These are phyloP conservation scores for Malus hybrid DNA, from an alignment of 331 rosid species.

Conservation along the genomic window DNA sequence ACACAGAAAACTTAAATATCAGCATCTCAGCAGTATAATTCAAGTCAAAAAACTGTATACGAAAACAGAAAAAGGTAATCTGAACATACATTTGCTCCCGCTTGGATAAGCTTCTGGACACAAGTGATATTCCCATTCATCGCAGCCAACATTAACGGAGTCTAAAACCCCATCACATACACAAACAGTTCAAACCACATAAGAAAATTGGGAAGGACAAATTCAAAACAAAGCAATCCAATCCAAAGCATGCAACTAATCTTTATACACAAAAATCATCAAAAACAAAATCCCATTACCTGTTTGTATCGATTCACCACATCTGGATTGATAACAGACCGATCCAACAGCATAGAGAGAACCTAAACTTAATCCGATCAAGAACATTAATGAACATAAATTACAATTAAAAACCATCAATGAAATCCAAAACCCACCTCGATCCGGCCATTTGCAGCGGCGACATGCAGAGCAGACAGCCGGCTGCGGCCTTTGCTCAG, in stretches of 20 bases:
- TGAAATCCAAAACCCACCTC: conserved; percentile 37
- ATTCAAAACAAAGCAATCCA: not conserved
- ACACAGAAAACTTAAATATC: conserved; percentile 1
- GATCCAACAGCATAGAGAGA: conserved; percentile 58
- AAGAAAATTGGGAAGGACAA: not conserved
- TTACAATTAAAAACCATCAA: conserved; percentile 3
- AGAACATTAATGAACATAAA: conserved; percentile 1
- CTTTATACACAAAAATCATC: not conserved
- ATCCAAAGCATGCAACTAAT: not conserved
- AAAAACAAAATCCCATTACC: conserved; percentile 26
- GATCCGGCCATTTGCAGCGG: conserved; percentile 73
- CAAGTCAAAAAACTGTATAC: too few species aligned
- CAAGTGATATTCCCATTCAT: conserved; percentile 69
- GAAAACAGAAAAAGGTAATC: not conserved
- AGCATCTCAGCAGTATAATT: too few species aligned
- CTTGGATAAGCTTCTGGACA: conserved; percentile 57
- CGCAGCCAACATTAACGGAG: conserved; percentile 86
- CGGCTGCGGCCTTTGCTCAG: conserved; percentile 24
- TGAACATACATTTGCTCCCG: conserved; percentile 77
- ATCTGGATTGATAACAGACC: conserved; percentile 42
- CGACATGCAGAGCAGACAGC: conserved; percentile 62
- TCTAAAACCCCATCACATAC: conserved; percentile 29
- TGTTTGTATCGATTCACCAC: conserved; percentile 62
- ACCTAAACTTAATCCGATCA: conserved; percentile 38
- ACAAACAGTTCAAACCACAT: not conserved